Percentiles rank a stretch among this genome's conserved stretches.
Conservation (phyloP, 208 protist species). For the Angomonas desouzai region DNA sequence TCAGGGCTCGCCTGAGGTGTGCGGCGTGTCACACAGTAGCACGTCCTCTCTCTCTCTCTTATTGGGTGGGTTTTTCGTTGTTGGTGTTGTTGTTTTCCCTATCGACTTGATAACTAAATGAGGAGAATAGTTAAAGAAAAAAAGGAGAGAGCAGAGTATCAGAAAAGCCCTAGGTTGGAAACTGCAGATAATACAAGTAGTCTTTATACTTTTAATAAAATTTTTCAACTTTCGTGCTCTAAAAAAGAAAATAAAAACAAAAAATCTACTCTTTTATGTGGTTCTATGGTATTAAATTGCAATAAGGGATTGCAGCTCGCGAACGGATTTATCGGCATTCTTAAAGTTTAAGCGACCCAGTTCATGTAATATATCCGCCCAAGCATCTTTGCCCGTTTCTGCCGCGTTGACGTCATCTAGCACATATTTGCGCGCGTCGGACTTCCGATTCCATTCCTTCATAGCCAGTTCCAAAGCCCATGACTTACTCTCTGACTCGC, state of each 20-base stretch:
- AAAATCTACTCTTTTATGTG: neutral
- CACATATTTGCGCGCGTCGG: conserved; percentile 45
- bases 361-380: conserved; percentile 74
- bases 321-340: conserved; percentile 21
- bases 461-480: conserved; percentile 72
- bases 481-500: conserved; percentile 70
- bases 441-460: conserved; percentile 62
- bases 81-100: too few relatives aligned
- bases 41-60: too few relatives aligned
- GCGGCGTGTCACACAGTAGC: too few relatives aligned
- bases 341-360: conserved; percentile 35
- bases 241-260: neutral
- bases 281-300: conserved; percentile 14
- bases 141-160: too few relatives aligned
- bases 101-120: too few relatives aligned
- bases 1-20: too few relatives aligned
- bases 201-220: conserved; percentile 6
- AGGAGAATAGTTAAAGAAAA: too few relatives aligned
- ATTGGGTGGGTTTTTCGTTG: too few relatives aligned
- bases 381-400: conserved; percentile 58
- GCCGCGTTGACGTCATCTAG: conserved; percentile 49
- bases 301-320: conserved; percentile 42
- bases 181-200: too few relatives aligned
- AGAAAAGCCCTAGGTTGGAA: too few relatives aligned
- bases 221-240: conserved; percentile 4